Conservation (phyloP, 345 rosid species). For the Leavenworthia alabamica region DNA sequence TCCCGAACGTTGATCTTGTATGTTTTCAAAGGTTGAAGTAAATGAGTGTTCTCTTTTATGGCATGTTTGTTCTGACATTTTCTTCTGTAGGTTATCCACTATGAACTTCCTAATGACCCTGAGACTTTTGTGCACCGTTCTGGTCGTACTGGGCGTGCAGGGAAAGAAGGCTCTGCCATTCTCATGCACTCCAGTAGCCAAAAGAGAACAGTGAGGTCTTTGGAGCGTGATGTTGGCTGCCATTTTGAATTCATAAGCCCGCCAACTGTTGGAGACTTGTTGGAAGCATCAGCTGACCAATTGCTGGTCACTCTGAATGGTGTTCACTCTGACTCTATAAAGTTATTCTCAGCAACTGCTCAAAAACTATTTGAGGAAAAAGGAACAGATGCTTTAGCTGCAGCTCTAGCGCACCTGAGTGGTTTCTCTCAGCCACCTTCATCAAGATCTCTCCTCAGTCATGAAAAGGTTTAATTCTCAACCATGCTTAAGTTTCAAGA, state of each 20-base stretch:
- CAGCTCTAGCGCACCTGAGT: constrained; percentile 85
- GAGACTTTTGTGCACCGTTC: constrained; percentile 99
- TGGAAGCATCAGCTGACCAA: constrained; percentile 85
- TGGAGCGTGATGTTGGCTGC: constrained; percentile 95
- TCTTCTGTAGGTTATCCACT: constrained; percentile 71
- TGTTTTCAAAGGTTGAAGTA: constrained; percentile 15
- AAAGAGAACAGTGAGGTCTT: constrained; percentile 77
- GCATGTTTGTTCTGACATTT: constrained; percentile 19
- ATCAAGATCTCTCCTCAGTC: constrained; percentile 85
- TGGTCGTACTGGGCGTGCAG: constrained; percentile 99
- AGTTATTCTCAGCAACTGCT: constrained; percentile 77
- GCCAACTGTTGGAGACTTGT: constrained; percentile 63
- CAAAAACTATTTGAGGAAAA: constrained; percentile 61
- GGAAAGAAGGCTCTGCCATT: no score
- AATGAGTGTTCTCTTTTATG: no score
- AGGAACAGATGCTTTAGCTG: no score
- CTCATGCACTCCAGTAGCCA: no score
- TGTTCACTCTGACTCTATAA: constrained; percentile 79
- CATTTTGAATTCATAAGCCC: constrained; percentile 81
- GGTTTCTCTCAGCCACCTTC: constrained; percentile 92
- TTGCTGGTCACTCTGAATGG: constrained; percentile 75
- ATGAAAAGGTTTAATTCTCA: constrained; percentile 61
- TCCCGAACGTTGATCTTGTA: constrained; percentile 94
- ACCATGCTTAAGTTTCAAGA: not conserved
- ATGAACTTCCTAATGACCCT: constrained; percentile 93